Evolutionary conservation across 768 basidiomycete species (phyloP).

Genomic region (Coprinopsis marcescibilis): DNA sequence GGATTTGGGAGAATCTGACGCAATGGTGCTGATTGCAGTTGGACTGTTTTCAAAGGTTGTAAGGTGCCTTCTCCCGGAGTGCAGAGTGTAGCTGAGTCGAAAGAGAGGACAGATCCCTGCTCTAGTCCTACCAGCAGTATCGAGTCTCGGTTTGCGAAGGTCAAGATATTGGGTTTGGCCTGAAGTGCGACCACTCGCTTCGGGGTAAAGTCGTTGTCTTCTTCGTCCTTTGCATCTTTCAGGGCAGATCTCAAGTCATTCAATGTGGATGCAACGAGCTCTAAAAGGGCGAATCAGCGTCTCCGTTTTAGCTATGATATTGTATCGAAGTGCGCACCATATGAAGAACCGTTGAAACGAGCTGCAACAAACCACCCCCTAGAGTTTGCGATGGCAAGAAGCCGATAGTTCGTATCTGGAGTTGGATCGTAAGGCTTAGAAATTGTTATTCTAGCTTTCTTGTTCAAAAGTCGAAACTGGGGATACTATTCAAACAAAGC

Average conservation of each 20-base stretch:
- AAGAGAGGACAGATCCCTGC: conserved; percentile 55
- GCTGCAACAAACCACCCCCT: conserved; percentile 71
- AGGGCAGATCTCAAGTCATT: conserved; percentile 53
- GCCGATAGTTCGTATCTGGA: conserved; percentile 35
- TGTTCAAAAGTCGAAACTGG: conserved; percentile 46
- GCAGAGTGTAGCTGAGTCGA: conserved; percentile 49
- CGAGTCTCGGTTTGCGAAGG: conserved; percentile 55
- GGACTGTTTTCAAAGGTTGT: conserved; percentile 44
- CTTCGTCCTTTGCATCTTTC: conserved; percentile 34
- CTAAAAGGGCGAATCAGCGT: conserved; percentile 27
- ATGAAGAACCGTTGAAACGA: conserved; percentile 28
- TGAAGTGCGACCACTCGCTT: conserved; percentile 43
- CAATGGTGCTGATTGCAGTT: conserved; percentile 37
- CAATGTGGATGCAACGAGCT: conserved; percentile 56
- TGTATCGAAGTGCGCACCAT: conserved; percentile 24
- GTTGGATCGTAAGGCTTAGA: conserved; percentile 48
- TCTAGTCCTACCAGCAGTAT: conserved; percentile 54
- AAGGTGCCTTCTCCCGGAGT: conserved; percentile 37
- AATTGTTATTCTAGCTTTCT: conserved; percentile 57
- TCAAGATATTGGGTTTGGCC: conserved; percentile 46
- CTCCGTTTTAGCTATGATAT: not conserved
- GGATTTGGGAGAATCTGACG: conserved; percentile 63
- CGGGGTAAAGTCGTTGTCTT: conserved; percentile 38
- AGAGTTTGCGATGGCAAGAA: conserved; percentile 55
- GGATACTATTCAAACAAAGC: conserved; percentile 33